Percentiles rank a stretch among this genome's conserved stretches.
Evolutionary conservation across 2,329 filamentous ascomycete species (phyloP).

Genomic region (Ascochyta clinopodiicola): DNA sequence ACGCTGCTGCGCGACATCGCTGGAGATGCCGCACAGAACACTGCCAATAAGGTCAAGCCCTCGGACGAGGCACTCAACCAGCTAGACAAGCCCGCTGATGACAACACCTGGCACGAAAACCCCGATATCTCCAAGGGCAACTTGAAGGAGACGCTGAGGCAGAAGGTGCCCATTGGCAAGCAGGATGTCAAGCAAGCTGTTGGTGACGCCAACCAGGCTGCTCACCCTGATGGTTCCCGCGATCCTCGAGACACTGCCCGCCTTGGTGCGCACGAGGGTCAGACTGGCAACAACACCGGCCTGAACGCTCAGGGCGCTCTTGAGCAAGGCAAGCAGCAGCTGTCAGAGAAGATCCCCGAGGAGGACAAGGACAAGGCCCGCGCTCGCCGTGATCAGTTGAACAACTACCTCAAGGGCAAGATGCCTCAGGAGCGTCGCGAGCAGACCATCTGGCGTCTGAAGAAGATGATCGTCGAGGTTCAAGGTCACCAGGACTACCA

Average conservation of each 20-base stretch:
- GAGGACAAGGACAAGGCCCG: constrained; percentile 57
- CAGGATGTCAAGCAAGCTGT: constrained; percentile 66
- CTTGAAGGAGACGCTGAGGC: constrained; percentile 72
- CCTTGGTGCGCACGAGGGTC: constrained; percentile 58
- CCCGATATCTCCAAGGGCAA: constrained; percentile 76
- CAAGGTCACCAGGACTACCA: constrained; percentile 95
- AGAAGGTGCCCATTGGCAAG: constrained; percentile 59
- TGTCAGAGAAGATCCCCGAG: constrained; percentile 69
- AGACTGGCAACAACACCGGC: constrained; percentile 54
- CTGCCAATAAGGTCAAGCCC: constrained; percentile 77
- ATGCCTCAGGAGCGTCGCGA: constrained; percentile 92
- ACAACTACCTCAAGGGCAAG: constrained; percentile 82
- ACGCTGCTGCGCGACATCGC: constrained; percentile 88
- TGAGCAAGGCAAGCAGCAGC: constrained; percentile 61
- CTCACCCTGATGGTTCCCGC: constrained; percentile 63
- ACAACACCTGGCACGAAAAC: constrained; percentile 92
- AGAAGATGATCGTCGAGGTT: constrained; percentile 97
- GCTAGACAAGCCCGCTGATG: constrained; percentile 82
- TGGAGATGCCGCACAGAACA: constrained; percentile 84
- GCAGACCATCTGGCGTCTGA: constrained; percentile 88
- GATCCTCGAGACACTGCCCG: constrained; percentile 63
- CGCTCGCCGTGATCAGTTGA: constrained; percentile 59
- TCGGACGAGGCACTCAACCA: constrained; percentile 76
- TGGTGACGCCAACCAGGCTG: constrained; percentile 62
- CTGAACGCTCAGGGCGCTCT: constrained; percentile 61